Evolutionary conservation across 2,329 filamentous ascomycete genomes (phyloP), one percentile per base, ranked within the genome.

Genomic region (Monosporascus sp.): DNA sequence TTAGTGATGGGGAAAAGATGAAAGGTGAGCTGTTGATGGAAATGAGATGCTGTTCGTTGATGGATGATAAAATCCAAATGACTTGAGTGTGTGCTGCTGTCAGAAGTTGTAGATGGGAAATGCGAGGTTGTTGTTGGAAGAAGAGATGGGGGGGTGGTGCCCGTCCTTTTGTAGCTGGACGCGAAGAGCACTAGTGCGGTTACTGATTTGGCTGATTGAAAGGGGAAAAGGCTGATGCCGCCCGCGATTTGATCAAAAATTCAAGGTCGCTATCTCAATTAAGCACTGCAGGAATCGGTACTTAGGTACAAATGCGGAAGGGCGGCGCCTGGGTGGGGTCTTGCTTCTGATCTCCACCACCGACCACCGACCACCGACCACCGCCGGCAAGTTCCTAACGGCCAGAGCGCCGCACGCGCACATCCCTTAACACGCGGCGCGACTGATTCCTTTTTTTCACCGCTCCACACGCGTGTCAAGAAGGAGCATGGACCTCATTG

Each of bases 121-220:
- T 48, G 49, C 56, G 55, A 52, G 41, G 24, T 22, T 19, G 43
- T 46, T 46, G 43, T 26, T 26, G 22, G 43, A 66, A 69, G 70
- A 67, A 69, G 66, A 69, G 66, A 70, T 71, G 71, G 66, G 73
- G 8, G 76, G 70, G 76, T 78, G 79, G 78, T 76, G 75, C 69
- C 69, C 68, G 68, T 73, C 75, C 72, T 82, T 83, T 82, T 83
- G 81, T 84, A 84, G 76, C 75, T 81, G 77, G 73, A 76, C 75
- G 78, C 76, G 77, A 71, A 70, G 61, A 69, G 69, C 69, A 68
- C 69, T 71, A 73, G 72, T 71, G 71, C 70, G 65, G 70, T 78
- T 83, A 81, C 81, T 84, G 81, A 84, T 84, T 82, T 69, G 60
- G 60, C 58, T 57, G 59, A 57, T 55, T 48, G 55, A 59, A 56